These are phyloP conservation scores for Eutrema japonicum DNA, from an alignment of 345 rosid species.

Conservation along the genomic window DNA sequence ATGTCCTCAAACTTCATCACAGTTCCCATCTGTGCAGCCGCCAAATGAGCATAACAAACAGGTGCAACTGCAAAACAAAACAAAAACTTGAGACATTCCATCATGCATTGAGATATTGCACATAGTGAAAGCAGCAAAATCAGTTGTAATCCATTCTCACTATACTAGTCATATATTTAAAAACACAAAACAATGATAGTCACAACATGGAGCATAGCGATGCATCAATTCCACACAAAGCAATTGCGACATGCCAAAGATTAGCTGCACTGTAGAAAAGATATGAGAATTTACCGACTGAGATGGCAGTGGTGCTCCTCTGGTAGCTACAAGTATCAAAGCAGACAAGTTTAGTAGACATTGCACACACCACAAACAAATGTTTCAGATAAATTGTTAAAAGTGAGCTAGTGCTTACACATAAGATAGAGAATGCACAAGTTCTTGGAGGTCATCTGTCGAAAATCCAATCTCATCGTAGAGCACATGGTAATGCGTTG, in stretches of 20 bases:
- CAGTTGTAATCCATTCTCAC: background rate
- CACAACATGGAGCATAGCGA: background rate
- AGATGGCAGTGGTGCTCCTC: constrained; percentile 88
- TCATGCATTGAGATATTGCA: background rate
- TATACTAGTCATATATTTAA: background rate
- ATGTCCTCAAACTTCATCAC: constrained; percentile 39
- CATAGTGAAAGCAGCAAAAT: background rate
- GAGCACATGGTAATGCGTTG: constrained; percentile 77
- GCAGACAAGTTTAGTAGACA: background rate
- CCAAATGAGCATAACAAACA: constrained; percentile 43
- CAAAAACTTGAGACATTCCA: background rate
- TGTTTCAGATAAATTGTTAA: background rate
- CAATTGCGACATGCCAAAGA: background rate
- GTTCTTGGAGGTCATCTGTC: constrained; percentile 70
- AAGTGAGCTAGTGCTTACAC: constrained; percentile 52
- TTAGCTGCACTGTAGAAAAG: background rate
- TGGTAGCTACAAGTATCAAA: constrained; percentile 63
- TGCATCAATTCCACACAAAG: background rate
- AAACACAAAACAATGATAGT: background rate
- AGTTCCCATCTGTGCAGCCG: constrained; percentile 44
- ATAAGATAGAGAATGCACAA: constrained; percentile 74
- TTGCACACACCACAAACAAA: background rate
- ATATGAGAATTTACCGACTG: constrained; percentile 56
- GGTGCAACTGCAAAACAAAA: constrained; percentile 37
- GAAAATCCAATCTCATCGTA: constrained; percentile 69